Conservation (phyloP, 805 yeast species). For the Metschnikowia anglica region DNA sequence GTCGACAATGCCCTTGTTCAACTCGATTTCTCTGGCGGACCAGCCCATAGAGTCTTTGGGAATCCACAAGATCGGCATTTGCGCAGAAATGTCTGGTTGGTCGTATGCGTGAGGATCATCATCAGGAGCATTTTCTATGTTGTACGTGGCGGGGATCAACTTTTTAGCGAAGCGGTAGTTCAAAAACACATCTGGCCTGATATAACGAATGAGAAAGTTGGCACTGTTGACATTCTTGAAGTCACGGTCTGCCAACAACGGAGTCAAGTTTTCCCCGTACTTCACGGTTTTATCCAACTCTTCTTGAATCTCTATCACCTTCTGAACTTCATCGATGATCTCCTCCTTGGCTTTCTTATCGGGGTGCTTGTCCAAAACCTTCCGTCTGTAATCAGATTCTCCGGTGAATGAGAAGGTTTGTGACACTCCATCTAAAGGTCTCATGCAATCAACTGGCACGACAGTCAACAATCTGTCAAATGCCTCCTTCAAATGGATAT, state of each 20-base stretch:
- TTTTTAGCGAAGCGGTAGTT: conserved; percentile 39
- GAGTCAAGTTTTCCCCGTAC: conserved; percentile 35
- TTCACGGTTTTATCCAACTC: conserved; percentile 21
- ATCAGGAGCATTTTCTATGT: conserved; percentile 39
- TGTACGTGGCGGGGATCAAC: conserved; percentile 37
- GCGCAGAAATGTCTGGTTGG: conserved; percentile 68
- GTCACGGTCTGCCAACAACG: conserved; percentile 70
- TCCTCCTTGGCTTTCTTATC: conserved; percentile 12
- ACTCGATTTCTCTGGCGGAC: conserved; percentile 57
- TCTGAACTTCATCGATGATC: conserved; percentile 22
- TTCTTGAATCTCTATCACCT: conserved; percentile 22
- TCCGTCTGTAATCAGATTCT: conserved; percentile 32
- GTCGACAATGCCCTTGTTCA: conserved; percentile 53
- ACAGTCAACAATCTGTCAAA: conserved; percentile 56
- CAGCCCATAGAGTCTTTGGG: conserved; percentile 89
- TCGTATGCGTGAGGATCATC: conserved; percentile 67
- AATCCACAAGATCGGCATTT: conserved; percentile 83
- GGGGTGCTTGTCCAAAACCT: conserved; percentile 28
- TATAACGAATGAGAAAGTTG: conserved; percentile 51
- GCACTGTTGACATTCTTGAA: conserved; percentile 31
- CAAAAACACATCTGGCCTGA: conserved; percentile 60
- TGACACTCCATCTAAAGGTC: conserved; percentile 68
- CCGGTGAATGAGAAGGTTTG: conserved; percentile 57
- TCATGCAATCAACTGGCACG: conserved; percentile 73
- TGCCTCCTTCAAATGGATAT: conserved; percentile 60